phyloP scores from a whole-genome alignment of 2,329 filamentous ascomycete genomes.

The Pseudogymnoascus verrucosus region DNA sequence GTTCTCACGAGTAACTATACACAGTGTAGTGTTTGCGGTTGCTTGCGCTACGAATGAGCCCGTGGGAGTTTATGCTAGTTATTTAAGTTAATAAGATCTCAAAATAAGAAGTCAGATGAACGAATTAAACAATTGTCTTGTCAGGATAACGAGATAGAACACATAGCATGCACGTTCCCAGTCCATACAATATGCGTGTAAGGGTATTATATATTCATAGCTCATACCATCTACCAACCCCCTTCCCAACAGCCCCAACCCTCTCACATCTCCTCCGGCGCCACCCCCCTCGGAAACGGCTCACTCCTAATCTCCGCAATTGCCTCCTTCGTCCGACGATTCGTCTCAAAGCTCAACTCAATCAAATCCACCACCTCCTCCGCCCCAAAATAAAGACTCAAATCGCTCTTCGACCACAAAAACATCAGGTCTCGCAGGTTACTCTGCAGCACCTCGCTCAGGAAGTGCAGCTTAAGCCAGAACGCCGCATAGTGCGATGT shows the following conservation, averaged over 20 bases:
- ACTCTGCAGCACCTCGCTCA: conserved; percentile 58
- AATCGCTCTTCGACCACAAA: conserved; percentile 58
- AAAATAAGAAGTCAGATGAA: neutral
- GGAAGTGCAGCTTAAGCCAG: conserved; percentile 57
- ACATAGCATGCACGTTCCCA: neutral
- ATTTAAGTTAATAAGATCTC: neutral
- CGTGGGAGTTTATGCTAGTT: neutral
- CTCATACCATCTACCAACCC: conserved; percentile 1
- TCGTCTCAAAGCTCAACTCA: conserved; percentile 56
- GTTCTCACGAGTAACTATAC: neutral
- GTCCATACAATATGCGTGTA: neutral
- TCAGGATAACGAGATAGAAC: neutral
- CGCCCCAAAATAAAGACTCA: conserved; percentile 54
- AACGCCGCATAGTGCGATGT: conserved; percentile 53
- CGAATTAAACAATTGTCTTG: neutral
- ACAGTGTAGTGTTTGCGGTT: neutral
- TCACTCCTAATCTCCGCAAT: conserved; percentile 49
- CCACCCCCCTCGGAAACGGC: conserved; percentile 32
- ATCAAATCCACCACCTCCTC: conserved; percentile 57
- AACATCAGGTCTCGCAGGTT: conserved; percentile 56
- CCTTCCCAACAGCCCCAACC: neutral
- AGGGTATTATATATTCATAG: conserved; percentile 5
- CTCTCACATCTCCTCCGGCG: neutral
- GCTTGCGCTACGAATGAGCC: neutral
- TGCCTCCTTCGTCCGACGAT: conserved; percentile 48